Base-by-base conservation (phyloP, 2,329 filamentous ascomycete species). In the Ophiosphaerella narmari region DNA sequence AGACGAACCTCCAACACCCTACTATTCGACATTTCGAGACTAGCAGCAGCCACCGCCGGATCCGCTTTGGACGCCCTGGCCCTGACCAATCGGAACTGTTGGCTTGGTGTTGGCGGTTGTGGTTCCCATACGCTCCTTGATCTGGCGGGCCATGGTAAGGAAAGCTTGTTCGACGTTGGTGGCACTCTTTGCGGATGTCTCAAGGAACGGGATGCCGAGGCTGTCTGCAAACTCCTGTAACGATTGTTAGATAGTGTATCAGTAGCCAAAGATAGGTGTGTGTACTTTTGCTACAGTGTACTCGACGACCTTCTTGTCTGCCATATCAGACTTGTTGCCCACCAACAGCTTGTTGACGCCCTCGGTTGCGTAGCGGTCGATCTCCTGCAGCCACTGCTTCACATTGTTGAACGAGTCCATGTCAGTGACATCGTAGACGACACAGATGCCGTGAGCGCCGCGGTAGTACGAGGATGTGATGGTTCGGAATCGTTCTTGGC, bases 321-420 rank as follows among this genome's bases (percentile, higher is more conserved):
- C 87, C 91, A 99, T 97, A 89, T 99, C 94, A 80, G 91, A 96
- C 89, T 99, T 99, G 89, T 99, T 99, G 73, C 94, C 94, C 57
- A 99, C 93, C 56, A 99, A 87, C 63, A 99, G 85, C 85, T 99
- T 99, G 86, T 99, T 99, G 73, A 99, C 94, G 62, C 94, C 94
- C 80, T 99, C 94, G 65, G 94, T 99, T 67, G 94, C 94, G 73
- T 99, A 97, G 76, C 94, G 88, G 82, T 99, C 94, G 69, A 99
- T 99, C 82, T 99, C 94, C 78, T 99, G 94, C 57, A 99, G 86
- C 94, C 94, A 99, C 84, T 99, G 94, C 89, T 99, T 97, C 71
- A 99, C 94, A 82, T 97, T 99, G 87, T 99, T 97, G 90, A 99
- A 99, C 26, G 91, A 96, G 77, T 97, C 94, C 93, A 97, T 97